These are phyloP conservation scores for Sporothrix luriei DNA, from an alignment of 2,329 filamentous ascomycete genomes.

Conservation along the genomic window DNA sequence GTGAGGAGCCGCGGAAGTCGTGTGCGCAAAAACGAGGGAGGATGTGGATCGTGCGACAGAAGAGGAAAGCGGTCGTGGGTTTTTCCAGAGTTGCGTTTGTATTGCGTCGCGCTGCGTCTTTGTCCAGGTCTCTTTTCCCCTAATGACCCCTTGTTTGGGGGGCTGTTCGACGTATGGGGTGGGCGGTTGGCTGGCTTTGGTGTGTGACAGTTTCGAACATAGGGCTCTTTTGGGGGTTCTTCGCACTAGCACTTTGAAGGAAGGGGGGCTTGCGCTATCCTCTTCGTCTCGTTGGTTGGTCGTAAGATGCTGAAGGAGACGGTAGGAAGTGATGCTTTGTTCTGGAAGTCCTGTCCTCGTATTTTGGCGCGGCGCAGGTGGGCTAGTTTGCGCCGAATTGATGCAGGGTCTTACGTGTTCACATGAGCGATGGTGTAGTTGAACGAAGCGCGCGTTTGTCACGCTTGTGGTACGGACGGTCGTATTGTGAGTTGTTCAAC, in stretches of 20 bases:
- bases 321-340: background rate
- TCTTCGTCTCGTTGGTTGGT: background rate
- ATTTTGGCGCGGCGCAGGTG: conserved; percentile 15
- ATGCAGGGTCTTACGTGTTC: conserved; percentile 21
- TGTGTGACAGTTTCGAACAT: background rate
- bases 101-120: background rate
- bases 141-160: conserved; percentile 20
- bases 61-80: conserved; percentile 20
- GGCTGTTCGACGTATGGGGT: background rate
- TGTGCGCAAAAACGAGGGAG: conserved; percentile 18
- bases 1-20: conserved; percentile 2
- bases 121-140: background rate
- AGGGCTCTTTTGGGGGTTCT: conserved; percentile 17
- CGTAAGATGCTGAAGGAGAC: background rate
- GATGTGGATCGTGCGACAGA: conserved; percentile 5
- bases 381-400: conserved; percentile 14
- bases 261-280: conserved; percentile 25
- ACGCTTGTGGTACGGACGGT: background rate
- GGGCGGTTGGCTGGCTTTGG: background rate
- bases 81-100: background rate
- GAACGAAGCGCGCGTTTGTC: conserved; percentile 5
- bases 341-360: conserved; percentile 10
- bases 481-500: background rate
- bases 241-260: conserved; percentile 28
- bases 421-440: background rate